Percentiles rank a stretch among this genome's conserved stretches.
Evolutionary conservation across 192 early-diverging fungal species (phyloP).

Genomic region (Coemansia reversa): DNA sequence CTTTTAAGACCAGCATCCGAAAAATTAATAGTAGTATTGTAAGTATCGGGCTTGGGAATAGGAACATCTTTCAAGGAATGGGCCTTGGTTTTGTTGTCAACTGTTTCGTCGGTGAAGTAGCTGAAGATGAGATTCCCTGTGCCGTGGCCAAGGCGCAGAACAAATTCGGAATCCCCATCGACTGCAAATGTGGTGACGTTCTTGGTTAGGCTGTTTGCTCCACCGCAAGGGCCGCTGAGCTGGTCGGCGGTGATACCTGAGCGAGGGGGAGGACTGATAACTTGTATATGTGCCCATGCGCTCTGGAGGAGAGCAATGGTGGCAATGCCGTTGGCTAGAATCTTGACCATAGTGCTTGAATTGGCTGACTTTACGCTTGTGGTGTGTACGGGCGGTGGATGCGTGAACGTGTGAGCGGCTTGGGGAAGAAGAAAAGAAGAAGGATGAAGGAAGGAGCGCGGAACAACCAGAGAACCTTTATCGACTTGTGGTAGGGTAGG

Average conservation of each 20-base stretch:
- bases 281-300: conserved; percentile 35
- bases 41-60: conserved; percentile 27
- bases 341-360: conserved; percentile 35
- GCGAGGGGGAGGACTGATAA: conserved; percentile 44
- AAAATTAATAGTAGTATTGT: conserved; percentile 38
- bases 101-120: conserved; percentile 48
- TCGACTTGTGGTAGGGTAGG: background rate
- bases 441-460: conserved; percentile 13
- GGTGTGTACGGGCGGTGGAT: background rate
- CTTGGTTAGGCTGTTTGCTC: conserved; percentile 29
- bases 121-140: conserved; percentile 46
- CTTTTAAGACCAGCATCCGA: conserved; percentile 34
- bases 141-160: conserved; percentile 35
- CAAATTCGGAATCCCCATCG: conserved; percentile 30
- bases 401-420: background rate
- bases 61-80: conserved; percentile 16
- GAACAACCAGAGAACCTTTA: conserved; percentile 30
- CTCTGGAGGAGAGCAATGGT: conserved; percentile 33
- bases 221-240: conserved; percentile 42
- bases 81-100: conserved; percentile 28
- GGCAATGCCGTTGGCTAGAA: conserved; percentile 21
- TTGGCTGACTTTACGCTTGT: conserved; percentile 1
- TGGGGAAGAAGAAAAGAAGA: conserved; percentile 11
- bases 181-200: conserved; percentile 45
- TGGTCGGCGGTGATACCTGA: conserved; percentile 33